A percentile compares a stretch with the other conserved stretches of the same genome.
Evolutionary conservation across 2,329 filamentous ascomycete genomes (phyloP).

Genomic region (Dothistroma pini): DNA sequence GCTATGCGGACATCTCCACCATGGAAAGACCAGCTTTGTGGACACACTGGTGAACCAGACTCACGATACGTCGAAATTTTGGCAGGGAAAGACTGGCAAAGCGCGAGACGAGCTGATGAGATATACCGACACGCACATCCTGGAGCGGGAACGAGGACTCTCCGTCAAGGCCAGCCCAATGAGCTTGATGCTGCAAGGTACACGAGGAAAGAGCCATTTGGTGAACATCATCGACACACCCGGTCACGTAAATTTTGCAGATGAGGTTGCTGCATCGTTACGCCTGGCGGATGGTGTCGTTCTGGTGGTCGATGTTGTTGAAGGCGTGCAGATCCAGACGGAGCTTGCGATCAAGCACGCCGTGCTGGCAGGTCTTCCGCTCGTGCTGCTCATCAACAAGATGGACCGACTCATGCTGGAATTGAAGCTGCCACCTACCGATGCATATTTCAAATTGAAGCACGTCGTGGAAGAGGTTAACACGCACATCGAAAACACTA

Average conservation of each 20-base stretch:
- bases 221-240: conserved; percentile 95
- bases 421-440: conserved; percentile 85
- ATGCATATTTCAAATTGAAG: conserved; percentile 98
- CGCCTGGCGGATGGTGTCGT: conserved; percentile 89
- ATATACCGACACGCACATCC: conserved; percentile 87
- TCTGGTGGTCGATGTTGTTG: conserved; percentile 90
- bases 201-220: conserved; percentile 89
- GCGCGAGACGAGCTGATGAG: conserved; percentile 84
- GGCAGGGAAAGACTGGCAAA: conserved; percentile 77
- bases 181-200: conserved; percentile 84
- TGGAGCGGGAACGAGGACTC: conserved; percentile 84
- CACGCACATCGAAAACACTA: conserved; percentile 82
- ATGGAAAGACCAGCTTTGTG: conserved; percentile 97
- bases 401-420: conserved; percentile 94
- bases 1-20: conserved; percentile 87
- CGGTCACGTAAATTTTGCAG: conserved; percentile 96
- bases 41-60: conserved; percentile 97
- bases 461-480: conserved; percentile 99
- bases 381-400: conserved; percentile 94
- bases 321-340: conserved; percentile 98
- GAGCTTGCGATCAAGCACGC: conserved; percentile 97
- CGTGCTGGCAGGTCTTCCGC: conserved; percentile 79
- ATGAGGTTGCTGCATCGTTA: conserved; percentile 87
- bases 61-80: conserved; percentile 74
- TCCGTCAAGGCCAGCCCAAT: conserved; percentile 93